A percentile compares a stretch with the other conserved stretches of the same genome.
phyloP scores from a whole-genome alignment of 306 rosid species.

The Pyrus bretschneideri region DNA sequence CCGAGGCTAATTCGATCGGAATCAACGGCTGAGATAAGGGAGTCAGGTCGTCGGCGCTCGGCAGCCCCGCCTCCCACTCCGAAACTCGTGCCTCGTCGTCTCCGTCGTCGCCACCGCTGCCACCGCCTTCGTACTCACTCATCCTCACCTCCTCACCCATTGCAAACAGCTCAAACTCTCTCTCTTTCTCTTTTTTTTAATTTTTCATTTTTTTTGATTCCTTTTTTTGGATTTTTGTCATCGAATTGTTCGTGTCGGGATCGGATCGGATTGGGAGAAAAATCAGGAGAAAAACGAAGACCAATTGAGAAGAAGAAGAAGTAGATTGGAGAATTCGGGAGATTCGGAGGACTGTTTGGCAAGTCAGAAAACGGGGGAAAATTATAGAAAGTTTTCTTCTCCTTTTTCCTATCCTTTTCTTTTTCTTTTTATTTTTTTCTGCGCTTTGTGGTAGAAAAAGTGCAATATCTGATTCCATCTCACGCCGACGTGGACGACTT shows the following conservation, averaged over 20 bases:
- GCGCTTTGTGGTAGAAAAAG: slow-evolving; percentile 18
- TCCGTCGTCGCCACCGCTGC: not conserved
- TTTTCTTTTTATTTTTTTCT: not conserved
- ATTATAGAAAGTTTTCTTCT: not conserved
- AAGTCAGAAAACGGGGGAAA: slow-evolving; percentile 10
- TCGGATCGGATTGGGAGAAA: slow-evolving; percentile 23
- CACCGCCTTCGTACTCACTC: slow-evolving; percentile 27
- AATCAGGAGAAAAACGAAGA: slow-evolving; percentile 1
- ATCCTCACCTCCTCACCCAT: slow-evolving; percentile 81
- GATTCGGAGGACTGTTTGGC: slow-evolving; percentile 21
- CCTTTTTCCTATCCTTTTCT: not conserved
- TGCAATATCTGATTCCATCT: slow-evolving; percentile 33
- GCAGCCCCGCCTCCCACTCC: slow-evolving; percentile 83
- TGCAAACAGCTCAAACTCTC: not conserved
- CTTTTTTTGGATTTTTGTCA: not conserved
- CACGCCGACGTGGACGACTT: slow-evolving; percentile 45
- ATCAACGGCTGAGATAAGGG: slow-evolving; percentile 68
- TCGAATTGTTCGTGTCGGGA: slow-evolving; percentile 5
- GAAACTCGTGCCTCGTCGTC: slow-evolving; percentile 40
- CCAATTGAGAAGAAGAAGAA: not conserved
- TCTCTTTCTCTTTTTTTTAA: not conserved
- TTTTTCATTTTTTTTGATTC: not conserved
- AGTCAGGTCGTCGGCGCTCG: slow-evolving; percentile 48
- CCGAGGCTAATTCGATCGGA: slow-evolving; percentile 72
- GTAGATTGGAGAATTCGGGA: slow-evolving; percentile 23